These are phyloP conservation scores for Rhododendron griersonianum DNA, from an alignment of 148 eudicot genomes.

Conservation along the genomic window DNA sequence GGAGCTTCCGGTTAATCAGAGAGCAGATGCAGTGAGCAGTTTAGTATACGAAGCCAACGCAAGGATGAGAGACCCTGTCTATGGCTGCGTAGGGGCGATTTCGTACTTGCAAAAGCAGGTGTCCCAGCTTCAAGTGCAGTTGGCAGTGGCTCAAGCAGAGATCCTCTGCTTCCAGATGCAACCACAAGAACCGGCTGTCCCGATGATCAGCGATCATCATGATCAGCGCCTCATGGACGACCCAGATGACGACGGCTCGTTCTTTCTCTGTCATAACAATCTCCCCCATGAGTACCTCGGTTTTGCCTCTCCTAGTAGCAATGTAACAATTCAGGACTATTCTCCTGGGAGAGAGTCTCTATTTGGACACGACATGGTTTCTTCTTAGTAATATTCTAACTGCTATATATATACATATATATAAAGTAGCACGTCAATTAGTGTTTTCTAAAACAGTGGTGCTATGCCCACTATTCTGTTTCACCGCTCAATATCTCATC, in stretches of 20 bases:
- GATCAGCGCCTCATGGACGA: background rate
- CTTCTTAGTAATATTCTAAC: background rate
- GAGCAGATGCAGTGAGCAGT: conserved; percentile 28
- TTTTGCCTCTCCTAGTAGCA: background rate
- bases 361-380: conserved; percentile 1
- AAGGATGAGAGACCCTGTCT: conserved; percentile 32
- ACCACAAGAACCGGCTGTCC: background rate
- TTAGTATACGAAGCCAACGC: conserved; percentile 31
- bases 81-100: conserved; percentile 30
- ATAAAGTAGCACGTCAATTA: no score
- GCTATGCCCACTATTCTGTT: rapidly evolving
- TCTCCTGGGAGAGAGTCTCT: conserved; percentile 1
- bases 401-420: no score
- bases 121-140: conserved; percentile 19
- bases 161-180: conserved; percentile 20
- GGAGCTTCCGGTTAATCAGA: conserved; percentile 27
- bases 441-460: no score
- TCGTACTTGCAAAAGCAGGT: conserved; percentile 27
- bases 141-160: conserved; percentile 29
- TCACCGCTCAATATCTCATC: no score
- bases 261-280: background rate
- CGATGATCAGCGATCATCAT: background rate
- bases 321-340: background rate
- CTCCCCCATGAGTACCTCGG: background rate
- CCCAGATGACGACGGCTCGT: background rate